A percentile compares a stretch with the other conserved stretches of the same genome.
These are phyloP conservation scores for Russula sp. DNA, from an alignment of 768 basidiomycete species.

Conservation along the genomic window DNA sequence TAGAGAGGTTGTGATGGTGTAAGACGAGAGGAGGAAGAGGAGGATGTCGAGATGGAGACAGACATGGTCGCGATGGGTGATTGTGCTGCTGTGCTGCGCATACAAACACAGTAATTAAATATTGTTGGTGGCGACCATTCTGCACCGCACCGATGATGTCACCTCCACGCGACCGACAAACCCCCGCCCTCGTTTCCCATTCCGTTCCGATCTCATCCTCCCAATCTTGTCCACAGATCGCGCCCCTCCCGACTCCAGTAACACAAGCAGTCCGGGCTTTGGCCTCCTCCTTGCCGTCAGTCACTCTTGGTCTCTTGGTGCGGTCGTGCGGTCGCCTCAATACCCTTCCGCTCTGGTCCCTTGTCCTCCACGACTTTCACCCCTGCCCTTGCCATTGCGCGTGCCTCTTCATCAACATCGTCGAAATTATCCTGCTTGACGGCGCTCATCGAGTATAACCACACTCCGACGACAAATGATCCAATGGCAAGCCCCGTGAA, in stretches of 20 bases:
- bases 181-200: background rate
- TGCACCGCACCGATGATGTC: background rate
- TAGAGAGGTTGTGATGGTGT: conserved; percentile 30
- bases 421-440: conserved; percentile 21
- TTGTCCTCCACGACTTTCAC: conserved; percentile 6
- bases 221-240: conserved; percentile 47
- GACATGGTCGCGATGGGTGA: background rate
- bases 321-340: background rate
- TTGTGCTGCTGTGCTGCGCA: background rate
- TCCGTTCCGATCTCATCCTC: conserved; percentile 19
- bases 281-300: background rate
- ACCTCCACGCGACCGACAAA: background rate
- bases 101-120: background rate
- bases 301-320: background rate
- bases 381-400: conserved; percentile 17
- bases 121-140: too few relatives aligned
- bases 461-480: conserved; percentile 73
- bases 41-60: background rate
- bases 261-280: conserved; percentile 24
- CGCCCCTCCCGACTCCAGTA: conserved; percentile 38
- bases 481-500: conserved; percentile 67
- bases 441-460: conserved; percentile 84
- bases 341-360: background rate
- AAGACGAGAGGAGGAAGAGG: background rate
- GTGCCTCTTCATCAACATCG: conserved; percentile 53